Conservation (phyloP, 345 rosid species). For the Bruguiera parviflora region DNA sequence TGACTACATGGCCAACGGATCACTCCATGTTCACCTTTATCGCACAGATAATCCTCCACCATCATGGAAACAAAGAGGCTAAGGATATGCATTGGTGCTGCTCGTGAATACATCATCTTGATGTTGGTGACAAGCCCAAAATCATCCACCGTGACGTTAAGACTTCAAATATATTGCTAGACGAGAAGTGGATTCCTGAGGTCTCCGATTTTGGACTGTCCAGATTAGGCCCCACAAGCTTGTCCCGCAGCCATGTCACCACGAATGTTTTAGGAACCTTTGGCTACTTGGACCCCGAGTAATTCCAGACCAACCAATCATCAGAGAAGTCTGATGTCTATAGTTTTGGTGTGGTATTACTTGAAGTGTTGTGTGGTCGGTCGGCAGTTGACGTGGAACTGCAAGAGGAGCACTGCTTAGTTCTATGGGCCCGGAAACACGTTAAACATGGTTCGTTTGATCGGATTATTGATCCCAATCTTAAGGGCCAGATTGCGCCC, state of each 20-base stretch:
- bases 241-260: constrained; percentile 12
- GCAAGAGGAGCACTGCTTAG: constrained; percentile 16
- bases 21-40: neutral
- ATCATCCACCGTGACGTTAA: constrained; percentile 20
- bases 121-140: constrained; percentile 6
- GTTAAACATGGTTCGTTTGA: constrained; percentile 6
- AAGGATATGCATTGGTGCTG: constrained; percentile 2
- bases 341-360: constrained; percentile 16
- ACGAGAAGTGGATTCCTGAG: constrained; percentile 19
- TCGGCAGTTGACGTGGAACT: constrained; percentile 9
- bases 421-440: constrained; percentile 1
- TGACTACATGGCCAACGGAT: neutral
- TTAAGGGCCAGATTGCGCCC: constrained; percentile 9
- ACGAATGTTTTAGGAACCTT: constrained; percentile 18
- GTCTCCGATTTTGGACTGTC: constrained; percentile 20
- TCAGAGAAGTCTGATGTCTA: constrained; percentile 16
- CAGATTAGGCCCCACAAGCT: constrained; percentile 13
- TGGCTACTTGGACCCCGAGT: constrained; percentile 16
- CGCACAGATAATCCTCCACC: neutral
- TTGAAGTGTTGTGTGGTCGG: constrained; percentile 15
- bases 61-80: neutral
- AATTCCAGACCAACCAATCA: constrained; percentile 7
- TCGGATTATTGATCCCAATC: constrained; percentile 11
- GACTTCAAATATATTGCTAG: constrained; percentile 15
- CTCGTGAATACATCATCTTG: constrained; percentile 3